Evolutionary conservation across 1,284 basidiomycete species (phyloP).

Genomic region (Malassezia restricta): DNA sequence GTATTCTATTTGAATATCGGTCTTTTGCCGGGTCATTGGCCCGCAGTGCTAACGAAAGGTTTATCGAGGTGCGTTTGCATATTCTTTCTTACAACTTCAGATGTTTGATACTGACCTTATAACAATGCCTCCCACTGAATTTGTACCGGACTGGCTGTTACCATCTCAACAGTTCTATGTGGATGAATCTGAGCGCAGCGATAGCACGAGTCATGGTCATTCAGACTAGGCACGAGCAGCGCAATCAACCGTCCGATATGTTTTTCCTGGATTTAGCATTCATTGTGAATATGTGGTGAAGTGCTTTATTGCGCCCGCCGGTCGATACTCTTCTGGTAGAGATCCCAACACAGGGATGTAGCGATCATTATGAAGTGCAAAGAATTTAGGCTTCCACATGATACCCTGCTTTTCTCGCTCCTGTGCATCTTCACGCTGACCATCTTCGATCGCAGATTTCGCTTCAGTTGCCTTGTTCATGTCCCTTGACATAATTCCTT

Average conservation of each 20-base stretch:
- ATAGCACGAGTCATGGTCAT: background rate
- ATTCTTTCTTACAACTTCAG: background rate
- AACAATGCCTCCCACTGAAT: conserved; percentile 22
- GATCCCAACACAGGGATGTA: conserved; percentile 34
- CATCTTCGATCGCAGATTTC: conserved; percentile 82
- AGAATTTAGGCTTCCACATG: conserved; percentile 64
- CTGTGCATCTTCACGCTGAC: conserved; percentile 70
- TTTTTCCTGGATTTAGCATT: background rate
- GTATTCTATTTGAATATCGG: conserved; percentile 36
- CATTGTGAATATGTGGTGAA: conserved; percentile 12
- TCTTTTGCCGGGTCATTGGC: conserved; percentile 34
- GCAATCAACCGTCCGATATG: background rate
- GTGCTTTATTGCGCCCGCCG: conserved; percentile 22
- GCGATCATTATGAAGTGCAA: conserved; percentile 54
- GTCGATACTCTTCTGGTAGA: conserved; percentile 19
- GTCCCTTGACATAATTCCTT: conserved; percentile 73
- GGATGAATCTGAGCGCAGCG: conserved; percentile 23
- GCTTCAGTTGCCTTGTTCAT: conserved; percentile 86
- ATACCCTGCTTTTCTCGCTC: conserved; percentile 64
- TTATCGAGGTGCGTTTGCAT: conserved; percentile 23
- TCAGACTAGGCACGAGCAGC: background rate
- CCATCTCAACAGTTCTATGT: conserved; percentile 19
- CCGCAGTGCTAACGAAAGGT: conserved; percentile 35
- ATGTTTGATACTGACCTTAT: conserved; percentile 43
- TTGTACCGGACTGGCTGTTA: conserved; percentile 29